Conservation (phyloP, 2,329 filamentous ascomycete genomes). For the Cladophialophora yegresii region DNA sequence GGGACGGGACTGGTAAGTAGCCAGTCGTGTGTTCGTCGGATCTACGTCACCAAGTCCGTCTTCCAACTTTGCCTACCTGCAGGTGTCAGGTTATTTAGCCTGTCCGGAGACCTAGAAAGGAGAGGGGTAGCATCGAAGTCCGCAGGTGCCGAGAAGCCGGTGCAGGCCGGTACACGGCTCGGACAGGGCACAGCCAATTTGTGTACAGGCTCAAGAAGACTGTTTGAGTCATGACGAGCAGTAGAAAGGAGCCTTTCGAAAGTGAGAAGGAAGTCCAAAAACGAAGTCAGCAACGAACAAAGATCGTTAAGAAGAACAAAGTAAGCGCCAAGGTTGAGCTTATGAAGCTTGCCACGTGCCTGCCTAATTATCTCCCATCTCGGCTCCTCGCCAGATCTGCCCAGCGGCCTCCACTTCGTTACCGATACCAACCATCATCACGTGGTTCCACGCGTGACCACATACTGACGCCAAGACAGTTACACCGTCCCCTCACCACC, state of each 20-base stretch:
- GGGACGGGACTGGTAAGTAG: background rate
- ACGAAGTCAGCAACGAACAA: background rate
- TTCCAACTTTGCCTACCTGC: background rate
- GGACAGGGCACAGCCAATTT: background rate
- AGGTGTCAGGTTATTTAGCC: background rate
- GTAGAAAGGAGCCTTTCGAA: background rate
- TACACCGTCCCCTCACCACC: no score
- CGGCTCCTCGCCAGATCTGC: background rate
- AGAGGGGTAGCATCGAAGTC: background rate
- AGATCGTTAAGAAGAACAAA: background rate
- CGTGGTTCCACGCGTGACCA: background rate
- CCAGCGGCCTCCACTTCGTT: background rate
- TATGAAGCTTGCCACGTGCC: background rate
- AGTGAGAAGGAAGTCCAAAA: background rate
- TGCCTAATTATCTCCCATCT: no score
- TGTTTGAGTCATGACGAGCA: background rate
- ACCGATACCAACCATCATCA: background rate
- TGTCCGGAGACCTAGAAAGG: background rate
- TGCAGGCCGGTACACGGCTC: background rate
- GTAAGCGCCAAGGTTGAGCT: constrained; percentile 2
- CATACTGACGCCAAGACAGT: background rate
- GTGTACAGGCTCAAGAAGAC: background rate
- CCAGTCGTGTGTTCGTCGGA: background rate
- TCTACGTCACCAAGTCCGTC: background rate
- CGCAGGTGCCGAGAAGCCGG: background rate